Percentiles rank a stretch among this genome's conserved stretches.
phyloP scores from a whole-genome alignment of 2,329 filamentous ascomycete genomes.

The Pezicula carpinea region DNA sequence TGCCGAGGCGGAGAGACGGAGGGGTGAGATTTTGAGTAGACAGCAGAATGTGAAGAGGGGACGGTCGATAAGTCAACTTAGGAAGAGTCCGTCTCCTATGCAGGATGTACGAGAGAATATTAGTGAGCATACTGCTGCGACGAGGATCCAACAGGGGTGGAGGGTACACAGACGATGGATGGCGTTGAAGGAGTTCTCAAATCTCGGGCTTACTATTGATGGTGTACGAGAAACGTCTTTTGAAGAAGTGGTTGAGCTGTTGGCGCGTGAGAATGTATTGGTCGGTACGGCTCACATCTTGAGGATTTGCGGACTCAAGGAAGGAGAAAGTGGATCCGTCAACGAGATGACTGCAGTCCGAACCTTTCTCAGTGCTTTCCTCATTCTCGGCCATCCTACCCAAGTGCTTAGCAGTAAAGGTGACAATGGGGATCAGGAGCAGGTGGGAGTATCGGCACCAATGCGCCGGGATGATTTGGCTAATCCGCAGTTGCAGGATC shows the following conservation, averaged over 20 bases:
- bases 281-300: constrained; percentile 62
- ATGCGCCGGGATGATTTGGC: constrained; percentile 49
- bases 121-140: constrained; percentile 57
- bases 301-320: constrained; percentile 63
- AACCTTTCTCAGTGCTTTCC: constrained; percentile 74
- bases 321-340: constrained; percentile 58
- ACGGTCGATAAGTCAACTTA: constrained; percentile 48
- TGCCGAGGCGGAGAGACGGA: constrained; percentile 69
- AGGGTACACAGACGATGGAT: constrained; percentile 51
- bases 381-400: constrained; percentile 74
- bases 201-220: constrained; percentile 65
- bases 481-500: constrained; percentile 62
- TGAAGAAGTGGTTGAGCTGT: constrained; percentile 65
- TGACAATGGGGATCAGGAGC: constrained; percentile 50
- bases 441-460: constrained; percentile 41
- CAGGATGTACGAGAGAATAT: constrained; percentile 44
- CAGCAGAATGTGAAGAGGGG: constrained; percentile 44
- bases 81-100: constrained; percentile 45
- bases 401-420: constrained; percentile 74
- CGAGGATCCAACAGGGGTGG: constrained; percentile 68
- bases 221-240: constrained; percentile 66
- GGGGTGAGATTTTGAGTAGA: constrained; percentile 58
- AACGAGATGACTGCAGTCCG: constrained; percentile 66
- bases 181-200: constrained; percentile 60
- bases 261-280: constrained; percentile 64